A percentile compares a stretch with the other conserved stretches of the same genome.
Conservation (phyloP, 768 basidiomycete genomes). For the Gymnopilus dilepis region DNA sequence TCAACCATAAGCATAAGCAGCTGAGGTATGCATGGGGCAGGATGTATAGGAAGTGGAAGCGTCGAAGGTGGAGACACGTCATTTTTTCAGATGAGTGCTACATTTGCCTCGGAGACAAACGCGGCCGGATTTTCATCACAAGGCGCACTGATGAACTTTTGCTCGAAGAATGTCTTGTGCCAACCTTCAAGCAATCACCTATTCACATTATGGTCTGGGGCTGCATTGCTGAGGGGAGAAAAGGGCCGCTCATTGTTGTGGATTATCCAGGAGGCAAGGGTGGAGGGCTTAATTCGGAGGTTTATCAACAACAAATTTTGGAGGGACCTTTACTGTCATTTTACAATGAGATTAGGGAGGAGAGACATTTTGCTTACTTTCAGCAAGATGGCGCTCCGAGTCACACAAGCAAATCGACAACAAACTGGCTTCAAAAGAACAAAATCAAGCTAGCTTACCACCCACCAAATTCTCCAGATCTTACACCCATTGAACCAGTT, state of each 20-base stretch:
- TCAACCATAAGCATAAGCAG: neutral
- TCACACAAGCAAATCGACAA: slow-evolving; percentile 27
- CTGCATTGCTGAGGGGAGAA: no score
- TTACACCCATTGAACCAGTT: slow-evolving; percentile 36
- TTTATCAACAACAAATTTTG: no score
- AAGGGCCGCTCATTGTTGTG: no score
- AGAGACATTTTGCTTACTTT: slow-evolving; percentile 15
- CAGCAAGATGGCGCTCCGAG: slow-evolving; percentile 34
- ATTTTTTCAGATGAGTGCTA: slow-evolving; percentile 32
- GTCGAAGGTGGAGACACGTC: slow-evolving; percentile 23
- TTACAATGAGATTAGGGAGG: neutral
- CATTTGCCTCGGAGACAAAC: slow-evolving; percentile 26
- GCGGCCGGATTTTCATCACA: slow-evolving; percentile 29
- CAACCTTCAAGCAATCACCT: slow-evolving; percentile 30
- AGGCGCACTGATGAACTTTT: slow-evolving; percentile 26
- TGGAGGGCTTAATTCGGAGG: no score
- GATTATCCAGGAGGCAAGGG: no score
- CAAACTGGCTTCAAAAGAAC: slow-evolving; percentile 27
- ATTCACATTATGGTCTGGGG: slow-evolving; percentile 27
- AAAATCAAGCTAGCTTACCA: slow-evolving; percentile 28
- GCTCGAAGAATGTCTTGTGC: slow-evolving; percentile 26
- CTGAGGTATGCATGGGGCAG: neutral
- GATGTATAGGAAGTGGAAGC: neutral
- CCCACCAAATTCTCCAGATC: slow-evolving; percentile 35
- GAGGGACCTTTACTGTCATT: neutral